phyloP scores from a whole-genome alignment of 805 yeast species.

The Lachancea sp. region DNA sequence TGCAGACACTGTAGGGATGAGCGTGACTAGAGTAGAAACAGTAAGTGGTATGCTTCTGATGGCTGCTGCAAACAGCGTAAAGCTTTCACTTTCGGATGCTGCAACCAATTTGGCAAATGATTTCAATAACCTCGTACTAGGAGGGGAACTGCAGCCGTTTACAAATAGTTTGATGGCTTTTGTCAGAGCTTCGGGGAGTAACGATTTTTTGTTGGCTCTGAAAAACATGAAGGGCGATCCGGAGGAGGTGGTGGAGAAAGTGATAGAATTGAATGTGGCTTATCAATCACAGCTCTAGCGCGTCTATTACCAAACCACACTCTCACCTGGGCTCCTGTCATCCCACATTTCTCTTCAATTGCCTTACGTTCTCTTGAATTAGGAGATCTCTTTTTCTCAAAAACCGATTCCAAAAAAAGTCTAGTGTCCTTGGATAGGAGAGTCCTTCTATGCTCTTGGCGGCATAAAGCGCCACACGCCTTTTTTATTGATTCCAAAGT shows the following conservation, averaged over 20 bases:
- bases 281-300: slow-evolving; percentile 61
- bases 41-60: slow-evolving; percentile 46
- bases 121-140: slow-evolving; percentile 69
- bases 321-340: slow-evolving; percentile 21
- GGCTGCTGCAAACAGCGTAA: slow-evolving; percentile 45
- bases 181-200: slow-evolving; percentile 62
- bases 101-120: slow-evolving; percentile 78
- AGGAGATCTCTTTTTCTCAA: slow-evolving; percentile 17
- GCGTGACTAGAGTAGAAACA: not conserved
- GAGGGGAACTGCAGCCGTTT: slow-evolving; percentile 54
- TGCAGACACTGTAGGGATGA: slow-evolving; percentile 3
- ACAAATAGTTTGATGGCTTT: slow-evolving; percentile 57
- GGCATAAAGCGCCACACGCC: slow-evolving; percentile 4
- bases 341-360: slow-evolving; percentile 19
- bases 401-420: slow-evolving; percentile 17
- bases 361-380: slow-evolving; percentile 21
- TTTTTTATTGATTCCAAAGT: slow-evolving; percentile 5
- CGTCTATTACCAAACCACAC: slow-evolving; percentile 18
- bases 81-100: slow-evolving; percentile 44
- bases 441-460: slow-evolving; percentile 5
- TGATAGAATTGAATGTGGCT: slow-evolving; percentile 66
- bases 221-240: slow-evolving; percentile 43
- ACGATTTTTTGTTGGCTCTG: slow-evolving; percentile 54
- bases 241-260: slow-evolving; percentile 69
- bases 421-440: slow-evolving; percentile 13